These are phyloP conservation scores for Chalciporus pseudorubinellus DNA, from an alignment of 768 basidiomycete species.

Conservation along the genomic window DNA sequence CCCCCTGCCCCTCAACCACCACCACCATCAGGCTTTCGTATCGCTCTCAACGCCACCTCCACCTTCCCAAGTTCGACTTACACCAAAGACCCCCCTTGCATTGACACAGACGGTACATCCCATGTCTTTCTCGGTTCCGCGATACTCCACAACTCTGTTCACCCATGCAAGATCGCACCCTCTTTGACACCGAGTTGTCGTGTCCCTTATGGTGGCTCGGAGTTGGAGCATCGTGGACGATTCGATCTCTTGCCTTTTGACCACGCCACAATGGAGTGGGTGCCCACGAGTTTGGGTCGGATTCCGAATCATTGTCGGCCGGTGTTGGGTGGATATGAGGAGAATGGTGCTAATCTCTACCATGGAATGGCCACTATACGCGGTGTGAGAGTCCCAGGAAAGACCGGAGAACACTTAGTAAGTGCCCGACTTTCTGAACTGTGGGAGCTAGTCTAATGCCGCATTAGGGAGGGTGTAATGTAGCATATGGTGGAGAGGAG, in stretches of 20 bases:
- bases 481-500: conserved; percentile 41
- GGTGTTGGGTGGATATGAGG: conserved; percentile 76
- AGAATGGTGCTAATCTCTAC: conserved; percentile 61
- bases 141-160: conserved; percentile 61
- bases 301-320: conserved; percentile 57
- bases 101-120: conserved; percentile 54
- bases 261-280: conserved; percentile 70
- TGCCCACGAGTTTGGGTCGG: conserved; percentile 55
- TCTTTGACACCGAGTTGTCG: conserved; percentile 48
- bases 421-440: conserved; percentile 16
- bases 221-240: conserved; percentile 59
- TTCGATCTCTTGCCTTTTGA: conserved; percentile 77
- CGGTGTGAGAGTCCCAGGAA: conserved; percentile 65
- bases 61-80: conserved; percentile 39
- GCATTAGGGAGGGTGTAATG: conserved; percentile 40
- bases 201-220: conserved; percentile 64
- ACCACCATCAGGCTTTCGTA: conserved; percentile 66
- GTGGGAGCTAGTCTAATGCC: background rate
- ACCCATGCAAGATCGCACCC: conserved; percentile 80
- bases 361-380: conserved; percentile 58
- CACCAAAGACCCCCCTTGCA: conserved; percentile 50
- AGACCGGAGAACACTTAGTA: conserved; percentile 69
- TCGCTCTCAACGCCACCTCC: conserved; percentile 45
- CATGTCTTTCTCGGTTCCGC: conserved; percentile 76
- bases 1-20: conserved; percentile 25